Conservation (phyloP, 768 basidiomycete species). For the Russula brevipes region DNA sequence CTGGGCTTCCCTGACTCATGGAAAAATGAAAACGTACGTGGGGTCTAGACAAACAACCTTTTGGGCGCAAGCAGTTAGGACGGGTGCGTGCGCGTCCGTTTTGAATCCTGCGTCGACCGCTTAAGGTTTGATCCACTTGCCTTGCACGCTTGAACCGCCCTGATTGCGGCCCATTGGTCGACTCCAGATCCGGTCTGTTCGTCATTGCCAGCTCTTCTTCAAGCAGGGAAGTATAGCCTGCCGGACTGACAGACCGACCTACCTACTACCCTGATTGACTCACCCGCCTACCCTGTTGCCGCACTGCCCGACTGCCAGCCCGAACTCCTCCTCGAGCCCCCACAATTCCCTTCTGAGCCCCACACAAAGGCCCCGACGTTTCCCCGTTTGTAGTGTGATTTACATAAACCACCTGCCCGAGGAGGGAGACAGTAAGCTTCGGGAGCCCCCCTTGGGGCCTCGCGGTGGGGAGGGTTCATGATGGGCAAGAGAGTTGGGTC, state of each 20-base stretch:
- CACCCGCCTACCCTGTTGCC: too few species aligned
- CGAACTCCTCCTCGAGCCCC: background rate
- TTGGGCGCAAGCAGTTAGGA: constrained; percentile 8
- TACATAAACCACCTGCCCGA: background rate
- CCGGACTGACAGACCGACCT: background rate
- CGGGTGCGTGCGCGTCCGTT: background rate
- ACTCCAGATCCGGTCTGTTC: background rate
- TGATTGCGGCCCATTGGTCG: background rate
- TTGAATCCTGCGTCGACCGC: background rate
- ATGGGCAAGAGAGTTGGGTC: too few species aligned
- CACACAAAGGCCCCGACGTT: background rate
- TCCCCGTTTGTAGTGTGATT: background rate
- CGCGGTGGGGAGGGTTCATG: too few species aligned
- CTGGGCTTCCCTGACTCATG: constrained; percentile 19
- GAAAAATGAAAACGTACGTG: background rate
- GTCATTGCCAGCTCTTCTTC: too few species aligned
- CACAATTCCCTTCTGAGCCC: background rate
- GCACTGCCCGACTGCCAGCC: too few species aligned
- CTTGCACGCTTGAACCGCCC: background rate
- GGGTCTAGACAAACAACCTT: constrained; percentile 5
- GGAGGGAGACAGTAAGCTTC: too few species aligned
- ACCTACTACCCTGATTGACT: too few species aligned
- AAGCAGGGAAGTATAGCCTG: background rate
- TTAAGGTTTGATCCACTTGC: constrained; percentile 18
- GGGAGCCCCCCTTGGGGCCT: too few species aligned